Conservation (phyloP, 345 rosid genomes). For the Eucalyptus brandiana region DNA sequence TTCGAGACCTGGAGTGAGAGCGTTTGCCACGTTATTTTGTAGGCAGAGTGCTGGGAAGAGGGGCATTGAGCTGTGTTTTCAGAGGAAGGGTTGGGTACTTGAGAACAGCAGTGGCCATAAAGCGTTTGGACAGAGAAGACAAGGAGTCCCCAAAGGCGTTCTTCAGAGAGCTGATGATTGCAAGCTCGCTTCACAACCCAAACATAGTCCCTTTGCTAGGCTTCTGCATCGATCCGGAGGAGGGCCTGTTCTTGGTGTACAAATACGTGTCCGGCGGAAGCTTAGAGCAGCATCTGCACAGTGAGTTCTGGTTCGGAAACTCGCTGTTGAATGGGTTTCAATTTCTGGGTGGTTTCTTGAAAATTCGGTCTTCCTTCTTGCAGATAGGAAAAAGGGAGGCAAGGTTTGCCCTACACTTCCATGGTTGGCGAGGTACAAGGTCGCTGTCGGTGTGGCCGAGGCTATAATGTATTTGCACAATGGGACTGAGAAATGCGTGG, state of each 20-base stretch:
- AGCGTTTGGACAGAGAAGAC: constrained; percentile 77
- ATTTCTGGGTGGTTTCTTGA: not conserved
- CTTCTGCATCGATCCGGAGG: constrained; percentile 79
- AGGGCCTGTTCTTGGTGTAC: constrained; percentile 89
- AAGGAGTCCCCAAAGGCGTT: constrained; percentile 85
- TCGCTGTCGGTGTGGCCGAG: constrained; percentile 74
- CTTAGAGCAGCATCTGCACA: constrained; percentile 80
- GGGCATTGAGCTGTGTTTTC: constrained; percentile 87
- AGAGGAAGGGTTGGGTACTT: constrained; percentile 75
- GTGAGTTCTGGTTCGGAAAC: constrained; percentile 7
- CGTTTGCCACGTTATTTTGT: not conserved
- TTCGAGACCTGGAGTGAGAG: not conserved
- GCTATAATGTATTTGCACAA: constrained; percentile 71
- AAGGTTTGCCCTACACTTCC: constrained; percentile 29
- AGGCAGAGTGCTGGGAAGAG: constrained; percentile 95
- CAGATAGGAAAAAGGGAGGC: constrained; percentile 56
- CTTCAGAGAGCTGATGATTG: constrained; percentile 94
- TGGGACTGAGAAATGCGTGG: constrained; percentile 85
- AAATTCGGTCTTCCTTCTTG: not conserved
- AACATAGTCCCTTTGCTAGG: constrained; percentile 82
- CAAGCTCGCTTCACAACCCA: constrained; percentile 63
- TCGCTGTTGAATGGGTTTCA: not conserved
- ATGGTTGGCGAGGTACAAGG: constrained; percentile 74
- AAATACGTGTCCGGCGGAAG: constrained; percentile 88
- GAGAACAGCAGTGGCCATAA: constrained; percentile 66